Conservation (phyloP, 768 basidiomycete species). For the Roridomyces roridus region DNA sequence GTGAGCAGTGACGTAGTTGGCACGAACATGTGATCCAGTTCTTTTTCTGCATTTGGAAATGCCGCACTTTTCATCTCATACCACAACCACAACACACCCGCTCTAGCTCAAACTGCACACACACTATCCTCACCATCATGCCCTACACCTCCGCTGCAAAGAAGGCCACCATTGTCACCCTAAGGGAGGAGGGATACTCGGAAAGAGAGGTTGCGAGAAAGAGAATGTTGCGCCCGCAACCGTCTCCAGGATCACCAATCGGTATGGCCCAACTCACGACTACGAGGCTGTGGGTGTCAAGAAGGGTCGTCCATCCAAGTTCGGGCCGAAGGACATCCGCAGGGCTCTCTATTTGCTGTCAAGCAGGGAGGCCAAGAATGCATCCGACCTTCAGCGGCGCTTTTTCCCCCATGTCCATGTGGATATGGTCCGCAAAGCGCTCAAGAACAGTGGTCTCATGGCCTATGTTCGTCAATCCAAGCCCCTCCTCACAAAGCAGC, state of each 20-base stretch:
- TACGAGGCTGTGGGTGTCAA: background rate
- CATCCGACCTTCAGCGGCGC: conserved; percentile 1
- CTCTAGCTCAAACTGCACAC: background rate
- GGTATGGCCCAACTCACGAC: background rate
- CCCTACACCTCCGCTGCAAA: background rate
- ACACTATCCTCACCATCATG: background rate
- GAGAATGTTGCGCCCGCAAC: conserved; percentile 1
- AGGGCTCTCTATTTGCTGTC: background rate
- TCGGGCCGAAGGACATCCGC: background rate
- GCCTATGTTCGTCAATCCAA: background rate
- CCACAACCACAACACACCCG: background rate
- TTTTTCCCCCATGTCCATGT: conserved; percentile 1
- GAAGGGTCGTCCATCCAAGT: background rate
- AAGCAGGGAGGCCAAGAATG: background rate
- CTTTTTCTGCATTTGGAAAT: conserved; percentile 4
- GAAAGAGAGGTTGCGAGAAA: background rate
- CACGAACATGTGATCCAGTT: conserved; percentile 5
- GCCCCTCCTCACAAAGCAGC: background rate
- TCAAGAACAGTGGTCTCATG: background rate
- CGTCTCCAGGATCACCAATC: background rate
- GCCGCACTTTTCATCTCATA: background rate
- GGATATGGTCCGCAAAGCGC: background rate
- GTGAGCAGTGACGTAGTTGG: background rate
- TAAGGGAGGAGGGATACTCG: background rate
- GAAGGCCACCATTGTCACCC: background rate